Conservation (phyloP, 495 filamentous ascomycete genomes). For the Letharia columbiana region DNA sequence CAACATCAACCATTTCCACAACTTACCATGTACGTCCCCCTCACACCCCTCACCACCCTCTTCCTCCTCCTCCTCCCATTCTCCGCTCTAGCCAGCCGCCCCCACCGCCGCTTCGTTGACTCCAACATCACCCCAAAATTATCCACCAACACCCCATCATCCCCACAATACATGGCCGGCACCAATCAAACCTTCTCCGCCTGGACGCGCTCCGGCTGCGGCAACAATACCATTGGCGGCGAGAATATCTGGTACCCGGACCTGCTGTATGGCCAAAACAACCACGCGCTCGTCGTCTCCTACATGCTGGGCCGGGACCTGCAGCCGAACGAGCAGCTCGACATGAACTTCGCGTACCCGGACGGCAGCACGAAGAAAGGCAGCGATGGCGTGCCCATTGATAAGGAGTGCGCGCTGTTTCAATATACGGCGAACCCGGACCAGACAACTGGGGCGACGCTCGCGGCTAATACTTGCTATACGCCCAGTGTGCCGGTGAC, state of each 20-base stretch:
- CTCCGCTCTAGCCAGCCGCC: background rate
- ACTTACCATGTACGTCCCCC: background rate
- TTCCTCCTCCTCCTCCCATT: background rate
- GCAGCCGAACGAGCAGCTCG: background rate
- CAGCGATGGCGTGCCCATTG: background rate
- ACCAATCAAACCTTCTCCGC: background rate
- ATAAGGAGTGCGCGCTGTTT: background rate
- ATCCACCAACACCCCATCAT: background rate
- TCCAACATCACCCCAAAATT: no score
- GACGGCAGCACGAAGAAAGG: background rate
- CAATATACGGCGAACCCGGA: background rate
- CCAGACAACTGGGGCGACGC: background rate
- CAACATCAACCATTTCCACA: background rate
- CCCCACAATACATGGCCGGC: background rate
- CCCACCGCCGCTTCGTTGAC: background rate
- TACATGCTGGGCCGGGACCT: slow-evolving; percentile 1
- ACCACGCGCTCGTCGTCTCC: slow-evolving; percentile 1
- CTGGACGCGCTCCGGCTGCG: background rate
- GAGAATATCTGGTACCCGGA: background rate
- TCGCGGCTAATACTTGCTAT: background rate
- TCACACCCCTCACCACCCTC: background rate
- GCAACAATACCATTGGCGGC: background rate
- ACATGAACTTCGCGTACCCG: background rate
- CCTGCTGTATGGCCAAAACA: background rate
- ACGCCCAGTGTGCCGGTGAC: background rate